Percentiles rank a stretch among this genome's conserved stretches.
Evolutionary conservation across 108 stramenopile genomes (phyloP).

Genomic region (Fragilaria crotonensis): DNA sequence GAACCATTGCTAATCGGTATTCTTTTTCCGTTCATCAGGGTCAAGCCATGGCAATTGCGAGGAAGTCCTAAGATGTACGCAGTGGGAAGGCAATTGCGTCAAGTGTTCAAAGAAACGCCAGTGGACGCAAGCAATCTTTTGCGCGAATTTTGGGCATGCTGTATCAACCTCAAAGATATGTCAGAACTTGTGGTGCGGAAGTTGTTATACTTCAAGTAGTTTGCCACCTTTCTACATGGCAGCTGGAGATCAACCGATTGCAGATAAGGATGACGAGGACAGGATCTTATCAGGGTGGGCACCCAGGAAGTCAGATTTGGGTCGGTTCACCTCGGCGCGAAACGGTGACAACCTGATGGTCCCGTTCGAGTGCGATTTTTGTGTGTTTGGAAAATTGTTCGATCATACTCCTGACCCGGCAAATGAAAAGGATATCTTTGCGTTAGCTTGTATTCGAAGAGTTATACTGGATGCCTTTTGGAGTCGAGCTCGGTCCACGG

Average conservation of each 20-base stretch:
- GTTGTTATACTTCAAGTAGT: no score
- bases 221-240: no score
- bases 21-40: slow-evolving; percentile 13
- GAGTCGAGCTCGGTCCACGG: slow-evolving; percentile 26
- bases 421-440: neutral
- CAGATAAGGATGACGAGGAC: no score
- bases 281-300: no score
- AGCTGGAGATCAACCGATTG: no score
- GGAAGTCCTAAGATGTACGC: slow-evolving; percentile 17
- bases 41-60: slow-evolving; percentile 21
- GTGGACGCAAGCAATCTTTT: no score
- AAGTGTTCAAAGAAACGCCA: no score
- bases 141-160: no score
- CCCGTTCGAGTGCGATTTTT: neutral
- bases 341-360: neutral
- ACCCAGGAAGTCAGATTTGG: no score
- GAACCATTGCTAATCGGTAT: slow-evolving; percentile 23
- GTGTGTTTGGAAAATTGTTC: neutral
- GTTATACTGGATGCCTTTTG: slow-evolving; percentile 48
- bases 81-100: slow-evolving; percentile 11
- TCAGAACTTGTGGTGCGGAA: no score
- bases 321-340: no score
- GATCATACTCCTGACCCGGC: neutral
- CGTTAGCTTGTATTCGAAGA: slow-evolving; percentile 15
- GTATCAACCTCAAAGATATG: slow-evolving; percentile 6